Evolutionary conservation across 192 early-diverging fungal species (phyloP).

Genomic region (Coemansia aciculifera): DNA sequence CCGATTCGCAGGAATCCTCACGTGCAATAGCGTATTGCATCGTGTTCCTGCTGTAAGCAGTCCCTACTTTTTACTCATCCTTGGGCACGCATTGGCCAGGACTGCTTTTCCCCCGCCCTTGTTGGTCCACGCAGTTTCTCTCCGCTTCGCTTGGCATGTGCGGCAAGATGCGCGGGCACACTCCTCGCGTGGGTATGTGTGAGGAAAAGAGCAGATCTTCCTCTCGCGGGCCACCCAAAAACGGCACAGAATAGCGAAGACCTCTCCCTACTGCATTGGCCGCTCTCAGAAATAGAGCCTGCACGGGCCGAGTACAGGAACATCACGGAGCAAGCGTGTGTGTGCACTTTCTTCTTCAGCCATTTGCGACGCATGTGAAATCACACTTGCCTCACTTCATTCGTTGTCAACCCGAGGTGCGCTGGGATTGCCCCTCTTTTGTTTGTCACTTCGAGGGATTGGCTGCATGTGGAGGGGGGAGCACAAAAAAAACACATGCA

Average conservation of each 20-base stretch:
- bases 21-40: not conserved
- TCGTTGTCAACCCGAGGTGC: not conserved
- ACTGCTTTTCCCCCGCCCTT: not conserved
- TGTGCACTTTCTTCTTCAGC: not conserved
- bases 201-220: not conserved
- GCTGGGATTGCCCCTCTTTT: not conserved
- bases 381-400: not conserved
- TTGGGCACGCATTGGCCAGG: not conserved
- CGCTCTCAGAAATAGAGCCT: not conserved
- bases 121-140: not conserved
- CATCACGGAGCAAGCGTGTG: not conserved
- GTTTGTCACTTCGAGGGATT: not conserved
- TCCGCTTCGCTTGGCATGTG: not conserved
- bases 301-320: not conserved
- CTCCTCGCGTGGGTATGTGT: not conserved
- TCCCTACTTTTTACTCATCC: not conserved
- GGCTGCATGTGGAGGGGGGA: not conserved
- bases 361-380: constrained; percentile 1
- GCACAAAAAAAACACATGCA: not conserved
- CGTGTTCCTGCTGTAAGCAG: not conserved
- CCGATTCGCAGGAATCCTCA: constrained; percentile 5
- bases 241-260: not conserved
- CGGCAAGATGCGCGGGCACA: not conserved
- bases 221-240: not conserved
- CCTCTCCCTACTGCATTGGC: not conserved